Conservation (phyloP, 2,329 filamentous ascomycete species). For the Monilinia laxa region DNA sequence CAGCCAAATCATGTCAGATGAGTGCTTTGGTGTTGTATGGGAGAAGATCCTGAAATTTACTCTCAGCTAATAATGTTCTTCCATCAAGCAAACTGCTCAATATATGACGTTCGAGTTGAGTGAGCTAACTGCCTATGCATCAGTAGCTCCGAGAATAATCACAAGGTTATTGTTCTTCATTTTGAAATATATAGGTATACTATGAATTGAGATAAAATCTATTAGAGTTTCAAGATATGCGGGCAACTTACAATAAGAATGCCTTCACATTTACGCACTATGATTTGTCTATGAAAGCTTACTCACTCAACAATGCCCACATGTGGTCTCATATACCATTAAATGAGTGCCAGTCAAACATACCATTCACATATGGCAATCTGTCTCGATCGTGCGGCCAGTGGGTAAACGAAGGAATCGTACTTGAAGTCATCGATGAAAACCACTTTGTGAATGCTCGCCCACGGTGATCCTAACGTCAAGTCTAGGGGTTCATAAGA, state of each 20-base stretch:
- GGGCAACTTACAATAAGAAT: not conserved
- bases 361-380: not conserved
- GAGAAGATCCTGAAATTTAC: not conserved
- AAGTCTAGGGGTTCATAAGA: no score
- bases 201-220: not conserved
- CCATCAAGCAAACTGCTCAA: slow-evolving; percentile 1
- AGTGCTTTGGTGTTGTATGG: slow-evolving; percentile 7
- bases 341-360: not conserved
- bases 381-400: no score
- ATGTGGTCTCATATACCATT: not conserved
- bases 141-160: slow-evolving; percentile 4
- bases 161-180: slow-evolving; percentile 1
- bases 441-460: no score
- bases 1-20: slow-evolving; percentile 16
- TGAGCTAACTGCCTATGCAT: not conserved
- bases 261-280: not conserved
- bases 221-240: not conserved
- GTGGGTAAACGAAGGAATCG: no score
- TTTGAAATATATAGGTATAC: not conserved
- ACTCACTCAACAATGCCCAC: not conserved
- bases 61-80: not conserved
- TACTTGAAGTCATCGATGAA: no score
- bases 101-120: slow-evolving; percentile 11
- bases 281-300: not conserved
- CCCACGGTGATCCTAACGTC: no score